Evolutionary conservation across 805 yeast species (phyloP).

Genomic region (Zygotorulaspora florentina): DNA sequence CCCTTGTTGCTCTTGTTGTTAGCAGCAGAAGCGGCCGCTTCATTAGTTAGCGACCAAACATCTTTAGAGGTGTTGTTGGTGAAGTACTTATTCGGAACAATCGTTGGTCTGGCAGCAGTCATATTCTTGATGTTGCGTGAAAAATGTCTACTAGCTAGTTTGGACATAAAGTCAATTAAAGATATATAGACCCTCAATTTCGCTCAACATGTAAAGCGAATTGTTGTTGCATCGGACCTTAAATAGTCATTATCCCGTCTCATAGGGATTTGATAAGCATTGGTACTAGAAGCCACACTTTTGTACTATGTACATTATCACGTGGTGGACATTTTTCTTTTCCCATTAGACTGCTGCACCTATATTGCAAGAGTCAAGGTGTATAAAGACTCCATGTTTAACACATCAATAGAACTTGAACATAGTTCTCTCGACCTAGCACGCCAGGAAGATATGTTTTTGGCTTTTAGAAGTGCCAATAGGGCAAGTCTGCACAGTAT

Average conservation of each 20-base stretch:
- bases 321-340: neutral
- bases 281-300: neutral
- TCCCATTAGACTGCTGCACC: neutral
- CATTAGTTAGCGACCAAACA: constrained; percentile 93
- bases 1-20: constrained; percentile 47
- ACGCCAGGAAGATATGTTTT: neutral
- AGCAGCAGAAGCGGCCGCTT: constrained; percentile 84
- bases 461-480: neutral
- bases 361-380: neutral
- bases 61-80: constrained; percentile 67
- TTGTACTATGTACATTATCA: neutral
- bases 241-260: neutral
- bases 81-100: constrained; percentile 46
- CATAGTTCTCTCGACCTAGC: too few species aligned
- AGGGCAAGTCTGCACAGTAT: neutral
- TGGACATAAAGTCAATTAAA: neutral
- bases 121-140: constrained; percentile 4
- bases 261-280: neutral
- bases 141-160: neutral
- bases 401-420: too few species aligned
- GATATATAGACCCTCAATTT: too few species aligned
- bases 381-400: neutral
- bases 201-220: too few species aligned
- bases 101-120: constrained; percentile 14
- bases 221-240: too few species aligned